Conservation (phyloP, 225 moss, liverwort and hornwort species). For the Bryoerythrophyllum caledonicum region DNA sequence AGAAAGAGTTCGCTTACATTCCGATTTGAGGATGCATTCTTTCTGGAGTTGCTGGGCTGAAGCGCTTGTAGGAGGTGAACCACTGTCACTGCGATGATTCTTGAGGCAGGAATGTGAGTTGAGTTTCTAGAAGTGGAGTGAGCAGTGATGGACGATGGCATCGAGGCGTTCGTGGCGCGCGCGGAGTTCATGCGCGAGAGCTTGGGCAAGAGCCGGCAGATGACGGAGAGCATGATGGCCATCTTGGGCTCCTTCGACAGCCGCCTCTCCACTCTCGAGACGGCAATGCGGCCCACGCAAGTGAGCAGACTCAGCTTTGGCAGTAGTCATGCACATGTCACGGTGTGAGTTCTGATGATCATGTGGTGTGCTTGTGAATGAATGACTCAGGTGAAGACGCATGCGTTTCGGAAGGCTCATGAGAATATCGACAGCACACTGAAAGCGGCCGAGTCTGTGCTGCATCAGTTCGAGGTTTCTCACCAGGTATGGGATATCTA, state of each 20-base stretch:
- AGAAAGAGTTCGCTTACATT: background rate
- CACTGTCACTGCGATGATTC: background rate
- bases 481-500: constrained; percentile 55
- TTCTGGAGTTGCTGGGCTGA: constrained; percentile 11
- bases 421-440: constrained; percentile 76
- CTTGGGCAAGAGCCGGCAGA: constrained; percentile 59
- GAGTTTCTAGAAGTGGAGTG: background rate
- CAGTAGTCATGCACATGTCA: background rate
- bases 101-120: background rate
- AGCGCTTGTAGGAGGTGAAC: background rate
- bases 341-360: background rate
- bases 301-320: constrained; percentile 17
- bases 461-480: constrained; percentile 68
- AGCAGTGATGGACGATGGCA: constrained; percentile 56
- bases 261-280: constrained; percentile 77
- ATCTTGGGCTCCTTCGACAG: constrained; percentile 83
- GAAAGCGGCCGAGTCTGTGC: constrained; percentile 61
- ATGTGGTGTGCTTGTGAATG: constrained; percentile 23
- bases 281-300: constrained; percentile 92
- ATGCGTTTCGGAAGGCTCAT: constrained; percentile 70
- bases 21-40: background rate
- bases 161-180: constrained; percentile 62
- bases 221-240: constrained; percentile 66
- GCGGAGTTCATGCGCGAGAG: constrained; percentile 76
- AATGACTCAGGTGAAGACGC: constrained; percentile 70